phyloP scores from a whole-genome alignment of 2,329 filamentous ascomycete genomes.

The Exutisphaerella laricina region DNA sequence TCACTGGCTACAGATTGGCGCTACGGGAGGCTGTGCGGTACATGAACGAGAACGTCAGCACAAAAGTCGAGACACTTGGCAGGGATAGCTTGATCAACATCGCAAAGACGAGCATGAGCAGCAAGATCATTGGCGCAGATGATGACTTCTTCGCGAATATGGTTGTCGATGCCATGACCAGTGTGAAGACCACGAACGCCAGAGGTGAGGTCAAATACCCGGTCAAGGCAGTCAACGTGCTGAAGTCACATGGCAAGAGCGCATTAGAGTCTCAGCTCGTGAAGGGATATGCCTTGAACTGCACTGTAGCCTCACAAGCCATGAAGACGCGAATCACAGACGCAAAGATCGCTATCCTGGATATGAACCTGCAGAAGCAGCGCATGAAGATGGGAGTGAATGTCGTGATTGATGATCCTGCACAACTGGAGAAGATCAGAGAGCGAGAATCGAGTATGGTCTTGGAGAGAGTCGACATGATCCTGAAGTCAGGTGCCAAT shows the following conservation, averaged over 20 bases:
- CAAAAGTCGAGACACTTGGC: slow-evolving; percentile 86
- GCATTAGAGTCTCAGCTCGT: slow-evolving; percentile 80
- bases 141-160: slow-evolving; percentile 96
- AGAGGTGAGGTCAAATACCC: slow-evolving; percentile 90
- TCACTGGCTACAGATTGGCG: slow-evolving; percentile 93
- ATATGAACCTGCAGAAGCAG: slow-evolving; percentile 99
- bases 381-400: slow-evolving; percentile 98
- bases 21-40: slow-evolving; percentile 96
- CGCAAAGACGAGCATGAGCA: slow-evolving; percentile 98
- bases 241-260: slow-evolving; percentile 97
- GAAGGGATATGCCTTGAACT: slow-evolving; percentile 97
- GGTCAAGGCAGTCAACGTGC: slow-evolving; percentile 97
- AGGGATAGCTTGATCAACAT: slow-evolving; percentile 89
- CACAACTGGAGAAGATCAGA: slow-evolving; percentile 95
- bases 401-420: slow-evolving; percentile 94
- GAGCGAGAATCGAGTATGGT: slow-evolving; percentile 90
- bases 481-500: slow-evolving; percentile 93
- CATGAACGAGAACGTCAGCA: slow-evolving; percentile 97
- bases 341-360: slow-evolving; percentile 92
- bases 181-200: slow-evolving; percentile 90
- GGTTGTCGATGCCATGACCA: slow-evolving; percentile 92
- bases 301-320: slow-evolving; percentile 94
- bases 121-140: slow-evolving; percentile 95
- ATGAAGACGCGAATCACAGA: slow-evolving; percentile 91
- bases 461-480: slow-evolving; percentile 91